These are phyloP conservation scores for Adansonia grandidieri DNA, from an alignment of 441 rosid species.

Conservation along the genomic window DNA sequence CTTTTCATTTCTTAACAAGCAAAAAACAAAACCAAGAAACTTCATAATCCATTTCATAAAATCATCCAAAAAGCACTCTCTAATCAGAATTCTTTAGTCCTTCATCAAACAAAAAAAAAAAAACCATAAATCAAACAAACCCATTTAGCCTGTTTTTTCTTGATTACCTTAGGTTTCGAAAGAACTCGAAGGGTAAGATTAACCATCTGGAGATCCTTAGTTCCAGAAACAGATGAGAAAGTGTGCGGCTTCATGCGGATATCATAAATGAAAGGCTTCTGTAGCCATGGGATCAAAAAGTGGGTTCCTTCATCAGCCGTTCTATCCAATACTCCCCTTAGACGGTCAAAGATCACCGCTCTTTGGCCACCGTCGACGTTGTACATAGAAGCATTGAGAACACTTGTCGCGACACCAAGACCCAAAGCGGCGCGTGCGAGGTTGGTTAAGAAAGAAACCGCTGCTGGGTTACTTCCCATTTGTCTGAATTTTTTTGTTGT, in stretches of 20 bases:
- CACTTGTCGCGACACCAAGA: conserved; percentile 69
- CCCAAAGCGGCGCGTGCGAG: conserved; percentile 81
- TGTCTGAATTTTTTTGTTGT: background rate
- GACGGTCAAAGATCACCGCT: conserved; percentile 86
- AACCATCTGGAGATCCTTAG: conserved; percentile 99
- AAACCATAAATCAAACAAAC: background rate
- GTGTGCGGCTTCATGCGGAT: conserved; percentile 91
- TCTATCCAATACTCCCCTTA: conserved; percentile 81
- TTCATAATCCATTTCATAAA: background rate
- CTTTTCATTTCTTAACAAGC: background rate
- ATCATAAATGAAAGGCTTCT: conserved; percentile 82
- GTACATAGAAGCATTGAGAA: conserved; percentile 66
- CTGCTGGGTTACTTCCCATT: conserved; percentile 83
- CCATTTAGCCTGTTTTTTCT: background rate
- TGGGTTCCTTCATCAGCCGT: conserved; percentile 91
- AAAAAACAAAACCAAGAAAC: background rate
- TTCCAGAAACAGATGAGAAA: conserved; percentile 92
- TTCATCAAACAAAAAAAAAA: background rate
- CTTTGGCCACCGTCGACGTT: conserved; percentile 96
- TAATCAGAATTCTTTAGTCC: background rate
- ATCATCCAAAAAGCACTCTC: background rate
- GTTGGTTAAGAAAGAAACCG: conserved; percentile 67
- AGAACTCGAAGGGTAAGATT: conserved; percentile 94
- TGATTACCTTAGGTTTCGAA: conserved; percentile 84
- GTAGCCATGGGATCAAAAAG: conserved; percentile 78